Base-by-base conservation (phyloP, 495 filamentous ascomycete genomes). In the Paragyromitra xinjiangensis region DNA sequence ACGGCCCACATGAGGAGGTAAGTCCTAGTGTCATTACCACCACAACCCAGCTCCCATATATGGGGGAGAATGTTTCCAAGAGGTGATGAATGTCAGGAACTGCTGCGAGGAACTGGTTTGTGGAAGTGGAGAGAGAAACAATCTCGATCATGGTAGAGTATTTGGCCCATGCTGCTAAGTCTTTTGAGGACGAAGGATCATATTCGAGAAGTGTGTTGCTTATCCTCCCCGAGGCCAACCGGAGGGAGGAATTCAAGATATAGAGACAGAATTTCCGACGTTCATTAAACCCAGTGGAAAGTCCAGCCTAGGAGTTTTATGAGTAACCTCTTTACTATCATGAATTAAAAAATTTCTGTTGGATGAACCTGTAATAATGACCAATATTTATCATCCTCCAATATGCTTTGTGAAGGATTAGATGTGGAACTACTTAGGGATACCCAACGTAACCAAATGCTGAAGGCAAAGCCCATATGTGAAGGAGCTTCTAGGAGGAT, bases 221-320 rank as follows among this genome's bases (percentile, higher is more conserved):
- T 61, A 81, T 62, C 6, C 65, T 81, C 69, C 44, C 68, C 64
- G 14, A 71, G 24, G 62, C 56, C 44, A 83, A 34, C 1, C 59
- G 56, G 9, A 87, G 24, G 1, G 86, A 85, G 16, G 63, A 81
- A 44, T 77, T 82, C 24, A 87, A 75, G 42, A 87, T 86, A 26
- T 82, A 80, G 5, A 87, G 80, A 64, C 85, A 86, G 45, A 83
- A 81, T 76, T 87, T 87, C 16, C 85, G 82, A 63, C 84, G 83
- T 69, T 86, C 86, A 2, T 70, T 78, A 66, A 82, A 84, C 0
- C 85, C 86, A 16, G 66, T 68, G 29, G 82, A 74, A 11, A 87
- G 81, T 1, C 86, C 84, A 26, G 61, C 65, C 79, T 81, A 26
- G 58, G 22, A 22, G 22, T 44, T 2, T 19, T 59, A 39, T 64